Conservation (phyloP, 805 yeast species). For the Candida incommunis region DNA sequence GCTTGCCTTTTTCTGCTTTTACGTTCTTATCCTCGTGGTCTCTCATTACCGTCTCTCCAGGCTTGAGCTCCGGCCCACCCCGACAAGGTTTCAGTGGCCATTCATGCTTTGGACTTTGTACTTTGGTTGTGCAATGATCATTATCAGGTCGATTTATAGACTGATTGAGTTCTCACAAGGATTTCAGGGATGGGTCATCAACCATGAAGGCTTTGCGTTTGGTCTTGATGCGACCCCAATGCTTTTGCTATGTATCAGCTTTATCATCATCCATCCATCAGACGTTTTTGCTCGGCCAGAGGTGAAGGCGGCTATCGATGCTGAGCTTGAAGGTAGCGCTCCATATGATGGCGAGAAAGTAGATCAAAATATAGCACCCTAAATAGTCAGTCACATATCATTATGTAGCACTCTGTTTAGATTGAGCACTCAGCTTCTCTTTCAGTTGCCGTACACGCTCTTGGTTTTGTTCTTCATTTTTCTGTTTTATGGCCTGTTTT, state of each 20-base stretch:
- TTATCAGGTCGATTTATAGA: not conserved
- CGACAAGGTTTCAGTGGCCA: not conserved
- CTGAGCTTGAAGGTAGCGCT: no score
- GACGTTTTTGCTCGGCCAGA: not conserved
- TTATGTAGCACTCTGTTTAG: no score
- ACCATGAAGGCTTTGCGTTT: not conserved
- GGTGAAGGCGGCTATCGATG: no score
- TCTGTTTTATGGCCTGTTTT: no score
- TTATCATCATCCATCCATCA: not conserved
- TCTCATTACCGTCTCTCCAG: not conserved
- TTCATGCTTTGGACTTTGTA: not conserved
- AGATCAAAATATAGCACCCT: no score
- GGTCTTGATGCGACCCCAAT: not conserved
- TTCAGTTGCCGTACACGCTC: no score
- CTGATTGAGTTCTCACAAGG: slow-evolving; percentile 1
- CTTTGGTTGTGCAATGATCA: not conserved
- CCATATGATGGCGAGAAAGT: no score
- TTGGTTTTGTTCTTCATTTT: no score
- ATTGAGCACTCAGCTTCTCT: no score
- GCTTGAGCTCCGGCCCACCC: not conserved
- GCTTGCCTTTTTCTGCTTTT: not conserved
- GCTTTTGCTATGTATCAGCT: not conserved
- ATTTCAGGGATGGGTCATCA: not conserved
- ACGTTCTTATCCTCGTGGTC: not conserved
- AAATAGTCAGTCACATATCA: no score